phyloP scores from a whole-genome alignment of 768 basidiomycete genomes.

The Floccularia luteovirens region DNA sequence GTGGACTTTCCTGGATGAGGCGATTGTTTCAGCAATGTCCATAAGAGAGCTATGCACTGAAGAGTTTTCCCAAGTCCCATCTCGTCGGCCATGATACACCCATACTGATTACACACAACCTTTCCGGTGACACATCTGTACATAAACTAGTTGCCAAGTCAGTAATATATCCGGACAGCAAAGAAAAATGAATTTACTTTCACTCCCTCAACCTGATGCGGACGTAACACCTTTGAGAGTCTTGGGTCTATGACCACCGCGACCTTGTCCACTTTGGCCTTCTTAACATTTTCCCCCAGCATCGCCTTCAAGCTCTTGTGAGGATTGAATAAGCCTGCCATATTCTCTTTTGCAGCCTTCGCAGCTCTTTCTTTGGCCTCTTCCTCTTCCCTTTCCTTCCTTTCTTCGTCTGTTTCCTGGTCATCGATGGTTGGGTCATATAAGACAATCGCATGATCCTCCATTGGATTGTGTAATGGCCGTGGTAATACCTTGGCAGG shows the following conservation, averaged over 20 bases:
- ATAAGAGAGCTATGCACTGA: conserved; percentile 92
- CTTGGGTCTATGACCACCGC: conserved; percentile 95
- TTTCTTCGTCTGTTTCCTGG: conserved; percentile 84
- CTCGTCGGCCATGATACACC: conserved; percentile 99
- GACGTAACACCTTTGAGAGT: conserved; percentile 80
- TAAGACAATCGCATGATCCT: conserved; percentile 93
- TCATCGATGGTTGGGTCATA: conserved; percentile 97
- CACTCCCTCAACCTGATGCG: conserved; percentile 98
- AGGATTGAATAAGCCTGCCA: conserved; percentile 73
- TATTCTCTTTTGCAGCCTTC: conserved; percentile 62
- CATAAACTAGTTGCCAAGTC: conserved; percentile 60
- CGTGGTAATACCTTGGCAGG: conserved; percentile 76
- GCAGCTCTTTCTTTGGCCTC: conserved; percentile 57
- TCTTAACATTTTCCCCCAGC: conserved; percentile 68
- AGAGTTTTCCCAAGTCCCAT: conserved; percentile 98
- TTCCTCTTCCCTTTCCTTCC: conserved; percentile 64
- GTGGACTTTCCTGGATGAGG: conserved; percentile 79
- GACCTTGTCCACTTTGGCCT: conserved; percentile 66
- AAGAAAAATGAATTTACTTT: conserved; percentile 49
- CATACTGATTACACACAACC: conserved; percentile 84
- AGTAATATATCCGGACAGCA: conserved; percentile 4
- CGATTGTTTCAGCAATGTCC: conserved; percentile 95
- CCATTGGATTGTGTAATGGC: conserved; percentile 96
- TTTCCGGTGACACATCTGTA: conserved; percentile 94
- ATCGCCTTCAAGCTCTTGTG: conserved; percentile 86